Base-by-base conservation (phyloP, 805 yeast genomes). In the Suhomyces emberorum region DNA sequence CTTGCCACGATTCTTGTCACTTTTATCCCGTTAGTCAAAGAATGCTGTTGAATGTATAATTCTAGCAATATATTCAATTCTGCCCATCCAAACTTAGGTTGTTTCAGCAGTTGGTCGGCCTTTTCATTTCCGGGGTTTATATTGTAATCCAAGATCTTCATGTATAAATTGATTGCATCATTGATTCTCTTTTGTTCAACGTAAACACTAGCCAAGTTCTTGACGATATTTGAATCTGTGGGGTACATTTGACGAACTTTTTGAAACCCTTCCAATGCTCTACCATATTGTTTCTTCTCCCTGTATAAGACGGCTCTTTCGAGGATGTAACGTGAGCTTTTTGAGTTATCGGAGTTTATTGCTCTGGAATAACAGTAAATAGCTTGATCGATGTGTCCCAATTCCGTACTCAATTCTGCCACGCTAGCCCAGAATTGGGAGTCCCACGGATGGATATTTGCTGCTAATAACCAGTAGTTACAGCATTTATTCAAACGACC, bases 51-150 rank as follows among this genome's bases (percentile, higher is more conserved):
- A n/a, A 79, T 70, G 49, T 84, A 83, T 25, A 91, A 64, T 50
- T 93, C 98, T 7, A 85, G 74, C 28, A 91, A 65, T 41, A 88
- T 86, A 50, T 93, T 91, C 32, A 91, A 68, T 41, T 86, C 89
- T 0, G 95, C 83, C 95, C 95, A 93, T 32, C 79, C 88, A 56
- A 91, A 93, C 15, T 59, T 57, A 1, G 87, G 72, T 19, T 59
- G 59, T 32, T 49, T 54, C 44, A 48, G 52, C 16, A 26, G 25
- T 20, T 47, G n/a, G 9, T 24, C 29, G 6, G 4, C 28, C 7
- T 29, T 16, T 34, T 25, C 51, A 40, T 19, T 30, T 7, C 17
- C 15, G 33, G 61, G 62, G 34, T 57, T 49, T 23, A 75, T 71
- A 53, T 86, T 85, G 32, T 73, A 71, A 25, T 81, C 81, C 35